These are phyloP conservation scores for Flaveria robusta DNA, from an alignment of 129 eudicot species.

Conservation along the genomic window DNA sequence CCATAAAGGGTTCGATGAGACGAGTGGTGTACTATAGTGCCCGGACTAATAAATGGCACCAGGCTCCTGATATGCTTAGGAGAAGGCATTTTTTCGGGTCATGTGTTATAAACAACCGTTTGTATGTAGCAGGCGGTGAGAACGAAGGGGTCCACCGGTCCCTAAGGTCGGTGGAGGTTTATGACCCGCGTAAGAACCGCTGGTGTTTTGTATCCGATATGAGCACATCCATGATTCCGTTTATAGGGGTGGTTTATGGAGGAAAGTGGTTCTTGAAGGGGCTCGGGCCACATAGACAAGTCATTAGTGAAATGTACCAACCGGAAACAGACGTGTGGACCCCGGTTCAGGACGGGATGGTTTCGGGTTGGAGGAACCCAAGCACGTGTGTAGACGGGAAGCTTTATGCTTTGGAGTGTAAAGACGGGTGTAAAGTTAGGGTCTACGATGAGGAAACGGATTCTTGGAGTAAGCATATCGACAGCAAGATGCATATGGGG, in stretches of 20 bases:
- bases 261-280: slow-evolving; percentile 86
- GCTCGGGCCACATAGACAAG: slow-evolving; percentile 75
- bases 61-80: slow-evolving; percentile 83
- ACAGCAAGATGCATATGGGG: slow-evolving; percentile 78
- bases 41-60: slow-evolving; percentile 77
- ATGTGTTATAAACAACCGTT: slow-evolving; percentile 74
- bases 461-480: slow-evolving; percentile 80
- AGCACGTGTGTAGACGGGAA: slow-evolving; percentile 68
- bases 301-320: slow-evolving; percentile 66
- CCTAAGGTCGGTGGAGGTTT: slow-evolving; percentile 70
- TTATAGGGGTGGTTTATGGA: slow-evolving; percentile 72
- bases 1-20: slow-evolving; percentile 78
- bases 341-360: slow-evolving; percentile 74
- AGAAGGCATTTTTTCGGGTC: slow-evolving; percentile 71
- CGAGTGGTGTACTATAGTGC: slow-evolving; percentile 77
- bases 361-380: slow-evolving; percentile 79
- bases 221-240: slow-evolving; percentile 81
- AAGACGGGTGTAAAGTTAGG: slow-evolving; percentile 79
- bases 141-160: slow-evolving; percentile 77
- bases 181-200: slow-evolving; percentile 71
- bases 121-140: slow-evolving; percentile 88
- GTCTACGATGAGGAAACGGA: slow-evolving; percentile 63
- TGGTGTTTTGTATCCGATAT: slow-evolving; percentile 76
- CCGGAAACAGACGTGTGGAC: slow-evolving; percentile 66
- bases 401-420: slow-evolving; percentile 78